Evolutionary conservation across 768 basidiomycete species (phyloP).

Genomic region (Strobilomyces dryophilus): DNA sequence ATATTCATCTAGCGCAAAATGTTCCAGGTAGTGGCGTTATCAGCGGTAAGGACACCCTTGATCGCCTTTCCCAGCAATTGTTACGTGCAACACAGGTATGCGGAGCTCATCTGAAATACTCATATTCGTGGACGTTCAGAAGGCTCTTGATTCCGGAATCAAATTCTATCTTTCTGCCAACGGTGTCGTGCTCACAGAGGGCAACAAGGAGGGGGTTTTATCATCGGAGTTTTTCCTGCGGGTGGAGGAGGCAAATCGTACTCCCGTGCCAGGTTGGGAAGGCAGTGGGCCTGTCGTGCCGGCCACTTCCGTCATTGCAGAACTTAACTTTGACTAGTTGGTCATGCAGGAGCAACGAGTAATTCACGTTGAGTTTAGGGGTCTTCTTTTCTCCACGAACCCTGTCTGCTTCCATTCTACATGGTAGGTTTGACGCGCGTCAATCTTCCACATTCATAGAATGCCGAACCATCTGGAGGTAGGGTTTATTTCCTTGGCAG

Average conservation of each 20-base stretch:
- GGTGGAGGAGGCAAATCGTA: slow-evolving; percentile 48
- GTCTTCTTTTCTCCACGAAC: background rate
- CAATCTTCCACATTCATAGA: background rate
- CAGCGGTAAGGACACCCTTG: slow-evolving; percentile 55
- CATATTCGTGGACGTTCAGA: slow-evolving; percentile 75
- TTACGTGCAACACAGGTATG: slow-evolving; percentile 55
- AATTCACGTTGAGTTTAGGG: background rate
- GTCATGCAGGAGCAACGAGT: background rate
- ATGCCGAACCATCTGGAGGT: background rate
- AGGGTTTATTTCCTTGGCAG: background rate
- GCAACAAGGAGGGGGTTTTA: slow-evolving; percentile 61
- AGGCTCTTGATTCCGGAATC: slow-evolving; percentile 64
- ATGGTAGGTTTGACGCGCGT: background rate
- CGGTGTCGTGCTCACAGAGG: slow-evolving; percentile 84
- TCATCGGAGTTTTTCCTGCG: slow-evolving; percentile 60
- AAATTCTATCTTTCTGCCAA: slow-evolving; percentile 79
- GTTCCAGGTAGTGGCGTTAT: slow-evolving; percentile 60
- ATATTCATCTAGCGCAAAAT: slow-evolving; percentile 89
- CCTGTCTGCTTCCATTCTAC: background rate
- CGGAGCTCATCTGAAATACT: slow-evolving; percentile 72
- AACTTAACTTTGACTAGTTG: background rate
- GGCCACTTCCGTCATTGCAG: background rate
- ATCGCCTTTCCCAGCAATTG: background rate
- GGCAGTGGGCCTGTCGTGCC: background rate
- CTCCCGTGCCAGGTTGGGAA: slow-evolving; percentile 23